Conservation (phyloP, 2,329 filamentous ascomycete species). For the Diaporthe sp. region DNA sequence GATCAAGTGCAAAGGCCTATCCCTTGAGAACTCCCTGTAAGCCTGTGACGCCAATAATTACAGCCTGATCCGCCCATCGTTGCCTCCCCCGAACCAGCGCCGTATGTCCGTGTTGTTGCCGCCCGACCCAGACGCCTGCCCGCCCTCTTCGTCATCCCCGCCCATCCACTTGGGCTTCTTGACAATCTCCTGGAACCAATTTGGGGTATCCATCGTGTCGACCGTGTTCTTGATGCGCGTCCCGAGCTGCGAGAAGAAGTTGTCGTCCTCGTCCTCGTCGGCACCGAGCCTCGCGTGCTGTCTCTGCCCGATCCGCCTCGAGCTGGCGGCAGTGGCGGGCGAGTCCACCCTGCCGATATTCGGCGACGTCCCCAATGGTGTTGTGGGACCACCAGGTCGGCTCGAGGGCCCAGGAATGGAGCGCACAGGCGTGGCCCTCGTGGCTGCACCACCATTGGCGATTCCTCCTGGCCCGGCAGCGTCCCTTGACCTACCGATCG, state of each 20-base stretch:
- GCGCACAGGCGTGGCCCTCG: conserved; percentile 59
- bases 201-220: conserved; percentile 83
- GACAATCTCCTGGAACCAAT: conserved; percentile 81
- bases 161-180: conserved; percentile 88
- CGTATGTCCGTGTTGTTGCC: conserved; percentile 59
- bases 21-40: background rate
- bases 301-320: conserved; percentile 48
- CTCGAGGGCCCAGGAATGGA: conserved; percentile 59
- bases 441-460: conserved; percentile 42
- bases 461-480: conserved; percentile 41
- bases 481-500: conserved; percentile 57
- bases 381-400: conserved; percentile 53
- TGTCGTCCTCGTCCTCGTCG: conserved; percentile 78
- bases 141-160: conserved; percentile 61
- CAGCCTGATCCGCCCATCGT: conserved; percentile 52
- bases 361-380: conserved; percentile 59
- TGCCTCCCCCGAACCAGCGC: conserved; percentile 69
- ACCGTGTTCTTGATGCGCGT: conserved; percentile 93
- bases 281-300: conserved; percentile 56
- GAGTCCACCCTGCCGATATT: conserved; percentile 39
- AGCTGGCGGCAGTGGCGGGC: conserved; percentile 40
- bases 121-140: conserved; percentile 42
- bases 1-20: background rate
- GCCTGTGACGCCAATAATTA: conserved; percentile 35
- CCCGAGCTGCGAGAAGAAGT: conserved; percentile 85